A percentile compares a stretch with the other conserved stretches of the same genome.
phyloP scores from a whole-genome alignment of 352 stramenopile species.

The Saprolegnia diclina region DNA sequence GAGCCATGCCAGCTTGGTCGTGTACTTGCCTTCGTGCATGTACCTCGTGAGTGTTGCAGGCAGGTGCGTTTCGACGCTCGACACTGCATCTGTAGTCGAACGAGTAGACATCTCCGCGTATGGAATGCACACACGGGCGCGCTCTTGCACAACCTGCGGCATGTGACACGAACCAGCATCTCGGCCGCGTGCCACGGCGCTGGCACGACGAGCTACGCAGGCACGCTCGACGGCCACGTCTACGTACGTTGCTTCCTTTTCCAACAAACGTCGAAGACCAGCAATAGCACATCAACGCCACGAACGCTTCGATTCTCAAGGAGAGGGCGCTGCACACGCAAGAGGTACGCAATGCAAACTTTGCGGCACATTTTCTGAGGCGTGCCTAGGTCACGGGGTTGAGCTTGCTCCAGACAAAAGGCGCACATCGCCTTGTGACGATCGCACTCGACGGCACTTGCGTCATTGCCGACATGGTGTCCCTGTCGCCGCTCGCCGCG shows the following conservation, averaged over 20 bases:
- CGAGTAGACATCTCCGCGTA: slow-evolving; percentile 17
- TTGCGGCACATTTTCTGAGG: background rate
- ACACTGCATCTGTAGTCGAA: background rate
- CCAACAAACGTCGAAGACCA: background rate
- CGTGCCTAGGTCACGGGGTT: slow-evolving; percentile 7
- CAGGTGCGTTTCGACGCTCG: background rate
- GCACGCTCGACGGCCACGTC: slow-evolving; percentile 2
- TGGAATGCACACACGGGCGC: slow-evolving; percentile 23
- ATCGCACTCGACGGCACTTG: slow-evolving; percentile 18
- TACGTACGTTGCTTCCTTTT: slow-evolving; percentile 1
- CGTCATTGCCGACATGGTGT: slow-evolving; percentile 5
- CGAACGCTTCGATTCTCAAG: slow-evolving; percentile 1
- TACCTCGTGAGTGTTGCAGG: slow-evolving; percentile 11
- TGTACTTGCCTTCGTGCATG: slow-evolving; percentile 19
- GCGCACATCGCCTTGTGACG: slow-evolving; percentile 8
- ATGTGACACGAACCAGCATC: slow-evolving; percentile 2
- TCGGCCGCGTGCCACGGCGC: slow-evolving; percentile 10
- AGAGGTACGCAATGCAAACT: background rate
- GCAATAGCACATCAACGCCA: slow-evolving; percentile 16
- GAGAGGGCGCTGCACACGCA: background rate
- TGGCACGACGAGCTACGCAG: background rate
- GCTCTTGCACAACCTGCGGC: slow-evolving; percentile 14
- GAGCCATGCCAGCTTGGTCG: background rate
- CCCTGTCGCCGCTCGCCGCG: background rate
- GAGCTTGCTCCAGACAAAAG: background rate